Percentiles rank a stretch among this genome's conserved stretches.
Conservation (phyloP, 1,139 yeast genomes). For the Ogataea hybrid region DNA sequence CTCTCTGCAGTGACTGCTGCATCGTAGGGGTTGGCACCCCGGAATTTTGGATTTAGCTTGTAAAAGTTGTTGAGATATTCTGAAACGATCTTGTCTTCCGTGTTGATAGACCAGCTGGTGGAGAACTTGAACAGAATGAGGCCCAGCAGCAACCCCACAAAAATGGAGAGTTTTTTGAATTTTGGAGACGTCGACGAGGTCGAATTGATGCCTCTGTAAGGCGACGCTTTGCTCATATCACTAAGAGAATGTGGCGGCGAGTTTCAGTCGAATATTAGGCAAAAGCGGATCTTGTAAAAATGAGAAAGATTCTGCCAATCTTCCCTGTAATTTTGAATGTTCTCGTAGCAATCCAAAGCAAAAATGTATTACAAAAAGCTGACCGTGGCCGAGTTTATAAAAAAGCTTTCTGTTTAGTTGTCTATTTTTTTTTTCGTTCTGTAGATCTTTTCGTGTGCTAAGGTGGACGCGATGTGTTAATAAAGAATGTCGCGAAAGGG, state of each 20-base stretch:
- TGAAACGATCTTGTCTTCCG: slow-evolving; percentile 23
- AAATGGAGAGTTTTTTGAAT: slow-evolving; percentile 24
- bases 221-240: slow-evolving; percentile 19
- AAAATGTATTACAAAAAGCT: background rate
- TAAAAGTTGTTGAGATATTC: slow-evolving; percentile 30
- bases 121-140: slow-evolving; percentile 25
- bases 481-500: background rate
- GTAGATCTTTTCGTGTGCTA: slow-evolving; percentile 1
- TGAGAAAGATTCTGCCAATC: background rate
- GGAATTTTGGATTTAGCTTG: slow-evolving; percentile 30
- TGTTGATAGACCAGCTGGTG: slow-evolving; percentile 25
- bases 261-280: background rate
- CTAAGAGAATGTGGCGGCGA: background rate
- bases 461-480: background rate
- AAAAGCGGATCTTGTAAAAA: background rate
- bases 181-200: slow-evolving; percentile 16
- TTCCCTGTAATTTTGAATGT: background rate
- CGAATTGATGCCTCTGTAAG: slow-evolving; percentile 25
- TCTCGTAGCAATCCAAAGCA: background rate
- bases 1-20: slow-evolving; percentile 31
- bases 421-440: slow-evolving; percentile 10
- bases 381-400: background rate
- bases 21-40: slow-evolving; percentile 33
- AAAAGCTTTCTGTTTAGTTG: slow-evolving; percentile 11
- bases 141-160: slow-evolving; percentile 27